These are phyloP conservation scores for Alternaria ventricosa DNA, from an alignment of 2,329 filamentous ascomycete genomes.

Conservation along the genomic window DNA sequence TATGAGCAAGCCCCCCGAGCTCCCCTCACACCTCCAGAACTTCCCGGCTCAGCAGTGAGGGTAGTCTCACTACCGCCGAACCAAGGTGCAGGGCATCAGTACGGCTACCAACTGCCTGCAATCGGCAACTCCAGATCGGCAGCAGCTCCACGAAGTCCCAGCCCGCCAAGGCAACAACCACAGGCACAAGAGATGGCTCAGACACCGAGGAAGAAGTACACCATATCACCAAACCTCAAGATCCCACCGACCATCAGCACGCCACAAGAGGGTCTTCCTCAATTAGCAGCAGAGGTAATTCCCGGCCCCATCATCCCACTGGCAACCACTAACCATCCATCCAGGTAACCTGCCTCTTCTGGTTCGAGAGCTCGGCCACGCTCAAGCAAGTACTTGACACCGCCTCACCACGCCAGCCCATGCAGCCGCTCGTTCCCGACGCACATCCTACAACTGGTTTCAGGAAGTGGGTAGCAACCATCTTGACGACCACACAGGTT, in stretches of 20 bases:
- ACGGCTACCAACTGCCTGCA: constrained; percentile 44
- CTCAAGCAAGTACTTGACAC: constrained; percentile 75
- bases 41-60: constrained; percentile 40
- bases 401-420: constrained; percentile 48
- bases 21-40: constrained; percentile 44
- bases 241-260: constrained; percentile 47
- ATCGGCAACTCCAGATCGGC: constrained; percentile 44
- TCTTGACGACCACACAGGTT: constrained; percentile 92
- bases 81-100: constrained; percentile 37
- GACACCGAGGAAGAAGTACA: constrained; percentile 39
- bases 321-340: constrained; percentile 17
- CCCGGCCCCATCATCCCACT: not conserved
- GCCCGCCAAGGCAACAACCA: constrained; percentile 20
- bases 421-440: constrained; percentile 68
- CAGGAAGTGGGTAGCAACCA: constrained; percentile 89
- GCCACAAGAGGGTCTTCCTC: constrained; percentile 49
- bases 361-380: constrained; percentile 90
- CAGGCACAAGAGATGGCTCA: constrained; percentile 31
- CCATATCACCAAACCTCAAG: constrained; percentile 45
- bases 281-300: constrained; percentile 51
- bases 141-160: constrained; percentile 34
- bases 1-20: constrained; percentile 35
- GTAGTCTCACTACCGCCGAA: constrained; percentile 38
- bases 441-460: constrained; percentile 82
- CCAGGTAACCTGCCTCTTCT: constrained; percentile 94